Conservation (phyloP, 1,139 yeast species). For the Debaryomyces robertsiae region DNA sequence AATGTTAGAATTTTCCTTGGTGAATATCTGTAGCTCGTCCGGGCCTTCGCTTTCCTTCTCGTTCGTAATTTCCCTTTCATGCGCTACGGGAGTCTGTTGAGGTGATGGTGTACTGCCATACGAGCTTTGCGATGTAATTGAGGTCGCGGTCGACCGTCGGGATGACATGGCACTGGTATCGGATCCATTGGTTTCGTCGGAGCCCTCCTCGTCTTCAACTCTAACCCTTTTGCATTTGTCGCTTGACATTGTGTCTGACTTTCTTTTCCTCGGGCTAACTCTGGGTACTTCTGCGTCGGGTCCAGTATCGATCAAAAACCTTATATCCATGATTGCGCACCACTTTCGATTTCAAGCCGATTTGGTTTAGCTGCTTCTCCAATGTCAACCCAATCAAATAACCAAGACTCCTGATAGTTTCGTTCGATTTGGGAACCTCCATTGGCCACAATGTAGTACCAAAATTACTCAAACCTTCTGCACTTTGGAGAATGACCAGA, state of each 20-base stretch:
- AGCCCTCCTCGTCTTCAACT: conserved; percentile 4
- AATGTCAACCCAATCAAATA: too few relatives aligned
- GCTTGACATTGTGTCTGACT: background rate
- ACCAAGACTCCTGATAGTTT: too few relatives aligned
- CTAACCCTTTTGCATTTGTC: conserved; percentile 4
- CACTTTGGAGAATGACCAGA: conserved; percentile 14
- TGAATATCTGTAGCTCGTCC: background rate
- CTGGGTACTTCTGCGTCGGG: background rate
- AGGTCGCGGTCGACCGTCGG: conserved; percentile 11
- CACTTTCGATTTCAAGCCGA: conserved; percentile 1
- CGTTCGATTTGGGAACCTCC: conserved; percentile 1
- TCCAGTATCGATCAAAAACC: conserved; percentile 1
- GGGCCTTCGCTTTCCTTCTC: background rate
- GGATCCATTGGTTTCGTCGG: conserved; percentile 4
- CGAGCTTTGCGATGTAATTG: conserved; percentile 10
- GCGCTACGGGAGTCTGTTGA: background rate
- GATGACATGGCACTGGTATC: conserved; percentile 9
- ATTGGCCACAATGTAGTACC: conserved; percentile 14
- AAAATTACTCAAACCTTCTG: conserved; percentile 12
- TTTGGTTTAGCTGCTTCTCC: background rate
- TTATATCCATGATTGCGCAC: conserved; percentile 6
- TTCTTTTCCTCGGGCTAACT: background rate
- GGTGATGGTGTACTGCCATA: conserved; percentile 4
- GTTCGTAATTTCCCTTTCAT: background rate
- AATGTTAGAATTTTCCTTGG: conserved; percentile 4